Conservation (phyloP, 139 green algal species). For the Astrephomene gubernaculifera region DNA sequence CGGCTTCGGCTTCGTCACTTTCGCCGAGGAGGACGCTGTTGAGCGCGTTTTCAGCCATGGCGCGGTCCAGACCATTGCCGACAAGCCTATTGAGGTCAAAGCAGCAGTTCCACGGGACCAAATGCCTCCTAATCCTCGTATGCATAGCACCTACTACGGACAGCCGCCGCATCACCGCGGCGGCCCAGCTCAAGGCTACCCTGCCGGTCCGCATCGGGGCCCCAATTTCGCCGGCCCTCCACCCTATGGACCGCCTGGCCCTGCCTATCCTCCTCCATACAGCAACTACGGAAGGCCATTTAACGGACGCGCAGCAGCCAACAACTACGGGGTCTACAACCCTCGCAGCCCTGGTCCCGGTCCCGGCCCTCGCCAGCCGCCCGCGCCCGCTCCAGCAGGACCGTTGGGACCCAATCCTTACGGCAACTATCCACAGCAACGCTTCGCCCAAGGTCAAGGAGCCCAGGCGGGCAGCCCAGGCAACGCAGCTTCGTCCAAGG, state of each 20-base stretch:
- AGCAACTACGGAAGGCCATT: conserved; percentile 13
- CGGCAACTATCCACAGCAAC: conserved; percentile 29
- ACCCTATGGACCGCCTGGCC: conserved; percentile 32
- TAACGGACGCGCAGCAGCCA: conserved; percentile 12
- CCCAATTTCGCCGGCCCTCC: conserved; percentile 12
- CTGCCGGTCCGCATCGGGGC: conserved; percentile 24
- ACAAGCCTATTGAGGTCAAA: conserved; percentile 97
- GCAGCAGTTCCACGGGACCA: conserved; percentile 88
- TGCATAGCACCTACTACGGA: conserved; percentile 37
- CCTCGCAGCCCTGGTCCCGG: conserved; percentile 23
- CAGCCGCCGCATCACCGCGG: conserved; percentile 31
- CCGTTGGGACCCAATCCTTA: background rate
- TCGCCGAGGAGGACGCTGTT: conserved; percentile 88
- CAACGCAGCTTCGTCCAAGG: background rate
- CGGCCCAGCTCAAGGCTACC: conserved; percentile 3
- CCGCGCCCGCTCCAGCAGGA: background rate
- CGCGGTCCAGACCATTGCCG: conserved; percentile 91
- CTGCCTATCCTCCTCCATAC: conserved; percentile 26
- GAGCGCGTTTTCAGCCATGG: conserved; percentile 87
- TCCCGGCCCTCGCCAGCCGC: conserved; percentile 11
- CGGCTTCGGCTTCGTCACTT: conserved; percentile 98
- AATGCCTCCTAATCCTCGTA: conserved; percentile 69
- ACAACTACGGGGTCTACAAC: conserved; percentile 27
- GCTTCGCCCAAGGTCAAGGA: background rate
- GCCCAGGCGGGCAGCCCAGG: background rate